A percentile compares a stretch with the other conserved stretches of the same genome.
phyloP scores from a whole-genome alignment of 176 grass and related monocot species.

The Ampelocalamus luodianensis region DNA sequence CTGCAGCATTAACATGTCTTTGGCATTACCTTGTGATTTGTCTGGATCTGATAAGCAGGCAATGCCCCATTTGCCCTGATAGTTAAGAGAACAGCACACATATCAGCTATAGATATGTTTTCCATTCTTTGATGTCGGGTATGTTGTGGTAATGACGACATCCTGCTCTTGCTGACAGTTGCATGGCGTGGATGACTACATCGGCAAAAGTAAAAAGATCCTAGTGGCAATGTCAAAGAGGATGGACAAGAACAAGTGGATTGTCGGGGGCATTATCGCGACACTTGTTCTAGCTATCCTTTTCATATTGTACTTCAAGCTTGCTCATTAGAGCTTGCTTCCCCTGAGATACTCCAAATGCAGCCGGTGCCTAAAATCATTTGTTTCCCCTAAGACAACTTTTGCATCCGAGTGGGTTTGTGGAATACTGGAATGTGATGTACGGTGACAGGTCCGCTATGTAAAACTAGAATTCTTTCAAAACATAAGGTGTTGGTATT shows the following conservation, averaged over 20 bases:
- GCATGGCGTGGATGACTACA: slow-evolving; percentile 82
- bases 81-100: background rate
- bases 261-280: slow-evolving; percentile 66
- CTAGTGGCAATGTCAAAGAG: slow-evolving; percentile 84
- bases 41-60: background rate
- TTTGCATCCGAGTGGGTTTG: background rate
- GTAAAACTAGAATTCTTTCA: slow-evolving; percentile 29
- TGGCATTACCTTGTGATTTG: background rate
- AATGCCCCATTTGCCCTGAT: background rate
- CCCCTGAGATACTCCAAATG: slow-evolving; percentile 2
- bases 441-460: slow-evolving; percentile 31
- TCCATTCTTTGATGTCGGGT: background rate
- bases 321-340: slow-evolving; percentile 53
- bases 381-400: background rate
- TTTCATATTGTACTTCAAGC: slow-evolving; percentile 91
- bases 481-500: background rate
- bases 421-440: slow-evolving; percentile 32
- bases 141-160: background rate
- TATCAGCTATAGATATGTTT: background rate
- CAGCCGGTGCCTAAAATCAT: background rate
- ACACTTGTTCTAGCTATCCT: slow-evolving; percentile 72
- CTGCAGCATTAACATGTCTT: background rate
- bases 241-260: slow-evolving; percentile 98
- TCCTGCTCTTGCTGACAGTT: slow-evolving; percentile 49
- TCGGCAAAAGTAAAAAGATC: slow-evolving; percentile 94